A percentile compares a stretch with the other conserved stretches of the same genome.
phyloP scores from a whole-genome alignment of 176 grass and related monocot genomes.

The Coix lacrymajobi region DNA sequence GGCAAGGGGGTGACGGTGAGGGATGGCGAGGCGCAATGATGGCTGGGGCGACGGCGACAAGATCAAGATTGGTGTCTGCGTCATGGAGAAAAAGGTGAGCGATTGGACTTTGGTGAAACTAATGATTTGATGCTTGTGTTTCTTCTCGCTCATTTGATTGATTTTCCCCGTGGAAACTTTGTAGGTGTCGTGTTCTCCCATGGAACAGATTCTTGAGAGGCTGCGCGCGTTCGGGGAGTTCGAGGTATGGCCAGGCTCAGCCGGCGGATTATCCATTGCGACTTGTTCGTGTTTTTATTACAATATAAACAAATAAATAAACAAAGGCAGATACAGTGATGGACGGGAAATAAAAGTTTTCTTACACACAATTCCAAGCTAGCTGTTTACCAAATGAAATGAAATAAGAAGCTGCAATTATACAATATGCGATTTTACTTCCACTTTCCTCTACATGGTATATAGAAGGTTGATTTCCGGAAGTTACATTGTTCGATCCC shows the following conservation, averaged over 20 bases:
- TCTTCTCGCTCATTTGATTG: background rate
- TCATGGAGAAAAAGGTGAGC: conserved; percentile 95
- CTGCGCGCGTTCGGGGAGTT: conserved; percentile 84
- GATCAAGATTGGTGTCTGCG: conserved; percentile 87
- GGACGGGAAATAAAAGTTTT: background rate
- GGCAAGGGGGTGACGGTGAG: conserved; percentile 12
- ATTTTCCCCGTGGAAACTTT: conserved; percentile 9
- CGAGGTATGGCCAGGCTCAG: conserved; percentile 56
- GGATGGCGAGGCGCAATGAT: conserved; percentile 31
- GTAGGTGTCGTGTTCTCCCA: conserved; percentile 71
- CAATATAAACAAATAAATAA: background rate
- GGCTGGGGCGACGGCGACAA: conserved; percentile 18
- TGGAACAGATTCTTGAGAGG: conserved; percentile 88
- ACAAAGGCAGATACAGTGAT: background rate
- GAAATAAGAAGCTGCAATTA: background rate
- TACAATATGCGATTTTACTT: background rate
- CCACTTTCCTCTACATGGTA: background rate
- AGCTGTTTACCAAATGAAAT: background rate
- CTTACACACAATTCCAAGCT: background rate
- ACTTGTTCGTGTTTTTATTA: background rate
- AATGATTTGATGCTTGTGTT: conserved; percentile 1
- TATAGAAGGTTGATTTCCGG: background rate
- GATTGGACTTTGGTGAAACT: background rate
- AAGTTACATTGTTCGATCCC: background rate
- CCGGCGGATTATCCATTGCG: background rate